Conservation (phyloP, 2,329 filamentous ascomycete genomes). For the Exophiala calicioides region DNA sequence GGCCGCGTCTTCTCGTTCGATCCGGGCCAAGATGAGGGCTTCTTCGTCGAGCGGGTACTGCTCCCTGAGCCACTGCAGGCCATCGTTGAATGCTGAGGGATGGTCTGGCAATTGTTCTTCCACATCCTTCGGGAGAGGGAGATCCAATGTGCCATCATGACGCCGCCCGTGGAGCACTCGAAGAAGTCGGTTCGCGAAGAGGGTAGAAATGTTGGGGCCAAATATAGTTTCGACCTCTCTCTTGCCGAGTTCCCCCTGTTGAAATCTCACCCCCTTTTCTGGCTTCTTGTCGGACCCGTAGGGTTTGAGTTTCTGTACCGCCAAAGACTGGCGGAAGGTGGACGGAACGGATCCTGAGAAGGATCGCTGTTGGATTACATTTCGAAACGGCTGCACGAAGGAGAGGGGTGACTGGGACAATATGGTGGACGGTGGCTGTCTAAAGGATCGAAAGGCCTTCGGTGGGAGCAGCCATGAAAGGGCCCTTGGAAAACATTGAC, state of each 20-base stretch:
- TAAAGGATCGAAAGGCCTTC: neutral
- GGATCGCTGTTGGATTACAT: constrained; percentile 1
- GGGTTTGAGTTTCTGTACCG: constrained; percentile 18
- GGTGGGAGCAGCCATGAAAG: neutral
- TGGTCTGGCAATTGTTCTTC: constrained; percentile 31
- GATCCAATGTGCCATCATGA: constrained; percentile 47
- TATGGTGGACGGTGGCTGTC: neutral
- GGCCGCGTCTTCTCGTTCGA: constrained; percentile 35
- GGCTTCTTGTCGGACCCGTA: constrained; percentile 23
- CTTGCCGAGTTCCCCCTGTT: constrained; percentile 17
- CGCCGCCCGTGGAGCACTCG: constrained; percentile 48
- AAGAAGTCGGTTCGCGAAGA: constrained; percentile 28
- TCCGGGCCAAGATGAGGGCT: constrained; percentile 48
- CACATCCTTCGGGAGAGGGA: constrained; percentile 45
- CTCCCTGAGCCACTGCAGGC: constrained; percentile 44
- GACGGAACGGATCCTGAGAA: constrained; percentile 12
- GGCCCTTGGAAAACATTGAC: neutral
- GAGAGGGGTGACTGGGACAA: neutral
- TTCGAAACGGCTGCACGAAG: neutral
- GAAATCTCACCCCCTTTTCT: constrained; percentile 29
- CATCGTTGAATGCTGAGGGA: constrained; percentile 37
- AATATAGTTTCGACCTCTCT: constrained; percentile 25
- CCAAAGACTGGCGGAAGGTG: constrained; percentile 13
- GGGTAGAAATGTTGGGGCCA: constrained; percentile 14
- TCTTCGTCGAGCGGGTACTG: constrained; percentile 50